Evolutionary conservation across 2,329 filamentous ascomycete genomes (phyloP), one percentile per base, ranked within the genome.

Genomic region (Dactylellina parvicollis): DNA sequence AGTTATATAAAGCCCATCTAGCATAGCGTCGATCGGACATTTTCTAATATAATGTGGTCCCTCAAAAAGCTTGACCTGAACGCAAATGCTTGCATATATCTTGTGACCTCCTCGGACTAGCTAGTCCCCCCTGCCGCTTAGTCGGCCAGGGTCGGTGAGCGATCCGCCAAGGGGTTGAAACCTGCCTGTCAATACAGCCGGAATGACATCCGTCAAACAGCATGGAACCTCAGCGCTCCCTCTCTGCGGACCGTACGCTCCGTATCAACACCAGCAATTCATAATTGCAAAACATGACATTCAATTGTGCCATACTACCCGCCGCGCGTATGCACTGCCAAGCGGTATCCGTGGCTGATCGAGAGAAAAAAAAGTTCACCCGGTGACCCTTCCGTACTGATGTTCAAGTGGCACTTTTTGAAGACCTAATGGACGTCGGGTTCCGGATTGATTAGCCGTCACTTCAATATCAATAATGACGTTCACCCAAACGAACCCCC

Each of bases 161-260:
- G 44, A 46, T 40, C 54, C 69, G 69, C 69, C 69, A 73, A 66
- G 69, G 69, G 69, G 69, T 66, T 73, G 69, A 73, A 73, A 73
- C 69, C 38, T 26, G 20, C 50, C 52, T 9, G 10, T 10, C 40
- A 26, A 49, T 61, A 46, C 59, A 73, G 52, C 69, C 69, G 69
- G 69, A 55, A 73, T 65, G 47, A 56, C 69, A 73, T 73, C 69
- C 69, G 69, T 61, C 69, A 73, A 73, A 73, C 69, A 55, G 44
- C 60, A 60, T 49, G 60, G 60, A 44, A 49, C 26, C 38, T 55
- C 40, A 36, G 30, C 40, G 52, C 36, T 59, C 30, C 24, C 40
- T 57, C 9, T 38, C 12, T 54, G 55, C 69, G 69, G 69, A 55
- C 69, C 69, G 69, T 42, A 73, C 61, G 60, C n/a, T 60, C 69